Base-by-base conservation (phyloP, 164 flowering plant genomes). In the Chimonanthus salicifolius region DNA sequence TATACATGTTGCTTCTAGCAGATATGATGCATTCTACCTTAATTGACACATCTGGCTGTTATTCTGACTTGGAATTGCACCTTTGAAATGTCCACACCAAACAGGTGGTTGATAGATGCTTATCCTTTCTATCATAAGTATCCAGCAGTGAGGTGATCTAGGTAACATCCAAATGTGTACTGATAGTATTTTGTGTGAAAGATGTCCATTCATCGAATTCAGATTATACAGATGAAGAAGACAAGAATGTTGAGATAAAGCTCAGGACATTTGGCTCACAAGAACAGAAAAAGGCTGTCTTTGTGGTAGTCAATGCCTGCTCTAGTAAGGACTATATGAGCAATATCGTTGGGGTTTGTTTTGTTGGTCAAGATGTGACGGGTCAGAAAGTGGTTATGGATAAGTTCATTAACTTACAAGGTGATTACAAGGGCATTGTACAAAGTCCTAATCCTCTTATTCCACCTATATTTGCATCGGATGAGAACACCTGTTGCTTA, bases 331-430 rank as follows among this genome's bases (percentile, higher is more conserved):
- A 92, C 76, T 89, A 85, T 76, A 83, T 83, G 43, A 82, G 86
- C 71, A 88, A 89, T 68, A 89, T 95, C 47, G 92, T 95, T 69
- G 99, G 99, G 49, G 97, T 87, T 13, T 90, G 98, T 85, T 95
- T 95, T 73, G 92, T 95, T n/a, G 99, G 97, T 80, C 99, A 95
- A 79, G 99, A 95, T 82, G 85, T 95, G 60, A 95, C 99, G 65
- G 88, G 87, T 47, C 97, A 95, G 74, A 95, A 95, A 78, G 75
- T 90, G 74, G 90, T 93, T 10, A 92, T 95, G 97, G 98, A 93
- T 83, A 93, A 93, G 78, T 93, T 92, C 79, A 85, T 95, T 70
- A 84, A 85, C 82, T 92, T 96, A 72, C 95, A 96, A 79, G 97
- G 98, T 76, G 99, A 96, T 80, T 96, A 96, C 83, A 90, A 89